Conservation (phyloP, 805 yeast species). For the Yarrowia keelungensis region DNA sequence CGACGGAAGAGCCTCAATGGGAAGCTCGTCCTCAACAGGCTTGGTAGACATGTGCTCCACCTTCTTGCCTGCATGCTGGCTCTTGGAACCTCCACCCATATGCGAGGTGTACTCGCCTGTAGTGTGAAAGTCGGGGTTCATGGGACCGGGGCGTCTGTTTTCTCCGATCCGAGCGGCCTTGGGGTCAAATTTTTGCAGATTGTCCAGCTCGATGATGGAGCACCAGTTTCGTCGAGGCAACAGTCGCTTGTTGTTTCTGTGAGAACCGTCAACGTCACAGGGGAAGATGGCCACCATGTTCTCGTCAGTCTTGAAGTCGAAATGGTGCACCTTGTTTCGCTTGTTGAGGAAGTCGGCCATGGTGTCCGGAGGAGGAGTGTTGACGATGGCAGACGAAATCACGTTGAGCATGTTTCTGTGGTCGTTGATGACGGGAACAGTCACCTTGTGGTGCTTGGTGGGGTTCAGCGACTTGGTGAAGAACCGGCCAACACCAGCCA, state of each 20-base stretch:
- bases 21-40: constrained; percentile 56
- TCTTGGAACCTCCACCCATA: constrained; percentile 31
- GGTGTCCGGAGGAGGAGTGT: constrained; percentile 90
- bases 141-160: constrained; percentile 39
- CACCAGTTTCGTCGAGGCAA: constrained; percentile 65
- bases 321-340: constrained; percentile 72
- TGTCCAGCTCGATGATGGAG: constrained; percentile 49
- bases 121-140: background rate
- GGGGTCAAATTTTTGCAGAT: constrained; percentile 22
- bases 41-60: constrained; percentile 17
- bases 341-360: constrained; percentile 77
- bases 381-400: constrained; percentile 87
- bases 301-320: constrained; percentile 71
- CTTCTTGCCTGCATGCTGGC: constrained; percentile 18
- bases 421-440: constrained; percentile 34
- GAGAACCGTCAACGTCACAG: constrained; percentile 61
- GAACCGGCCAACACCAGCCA: constrained; percentile 83
- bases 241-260: constrained; percentile 59
- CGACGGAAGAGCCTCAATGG: constrained; percentile 55
- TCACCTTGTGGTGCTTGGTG: constrained; percentile 62
- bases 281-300: constrained; percentile 78
- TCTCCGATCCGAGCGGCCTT: constrained; percentile 33
- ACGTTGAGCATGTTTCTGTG: constrained; percentile 75
- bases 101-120: constrained; percentile 16
- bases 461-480: constrained; percentile 63